Conservation (phyloP, 2,329 filamentous ascomycete species). For the Penicillium verrucosum region DNA sequence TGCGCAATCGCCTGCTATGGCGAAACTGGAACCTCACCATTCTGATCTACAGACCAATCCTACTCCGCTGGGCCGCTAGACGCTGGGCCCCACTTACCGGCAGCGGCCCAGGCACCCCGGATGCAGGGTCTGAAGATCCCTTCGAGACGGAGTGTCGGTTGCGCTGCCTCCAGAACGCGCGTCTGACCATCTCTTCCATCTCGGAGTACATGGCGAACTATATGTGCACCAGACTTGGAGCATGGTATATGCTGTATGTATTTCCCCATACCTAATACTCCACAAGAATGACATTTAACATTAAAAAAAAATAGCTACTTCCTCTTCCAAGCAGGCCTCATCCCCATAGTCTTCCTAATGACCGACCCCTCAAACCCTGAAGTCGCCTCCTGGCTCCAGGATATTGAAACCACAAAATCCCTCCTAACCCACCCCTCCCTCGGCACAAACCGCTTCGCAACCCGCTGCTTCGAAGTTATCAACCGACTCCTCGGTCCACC, state of each 20-base stretch:
- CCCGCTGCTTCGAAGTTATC: conserved; percentile 40
- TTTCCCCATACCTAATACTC: not conserved
- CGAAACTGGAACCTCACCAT: conserved; percentile 45
- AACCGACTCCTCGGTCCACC: conserved; percentile 38
- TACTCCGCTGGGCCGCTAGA: conserved; percentile 41
- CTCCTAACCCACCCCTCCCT: conserved; percentile 40
- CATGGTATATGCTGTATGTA: conserved; percentile 45
- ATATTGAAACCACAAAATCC: conserved; percentile 41
- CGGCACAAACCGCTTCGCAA: conserved; percentile 39
- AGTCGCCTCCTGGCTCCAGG: conserved; percentile 37
- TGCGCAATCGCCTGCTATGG: conserved; percentile 43
- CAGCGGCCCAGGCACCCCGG: conserved; percentile 20
- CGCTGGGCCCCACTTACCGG: conserved; percentile 30
- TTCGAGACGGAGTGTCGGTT: conserved; percentile 39
- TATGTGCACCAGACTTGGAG: conserved; percentile 41
- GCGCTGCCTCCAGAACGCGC: conserved; percentile 42
- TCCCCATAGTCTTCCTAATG: conserved; percentile 45
- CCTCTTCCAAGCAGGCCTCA: conserved; percentile 46
- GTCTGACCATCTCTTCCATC: conserved; percentile 43
- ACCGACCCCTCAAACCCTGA: conserved; percentile 40
- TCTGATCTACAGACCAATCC: conserved; percentile 43
- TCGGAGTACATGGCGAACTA: conserved; percentile 42
- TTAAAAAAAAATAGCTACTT: conserved; percentile 34
- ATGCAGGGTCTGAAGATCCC: conserved; percentile 32
- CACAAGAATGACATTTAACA: not conserved